Evolutionary conservation across 2,329 filamentous ascomycete species (phyloP), one percentile per base, ranked within the genome.

Genomic region (Pseudophaeomoniella oleicola): DNA sequence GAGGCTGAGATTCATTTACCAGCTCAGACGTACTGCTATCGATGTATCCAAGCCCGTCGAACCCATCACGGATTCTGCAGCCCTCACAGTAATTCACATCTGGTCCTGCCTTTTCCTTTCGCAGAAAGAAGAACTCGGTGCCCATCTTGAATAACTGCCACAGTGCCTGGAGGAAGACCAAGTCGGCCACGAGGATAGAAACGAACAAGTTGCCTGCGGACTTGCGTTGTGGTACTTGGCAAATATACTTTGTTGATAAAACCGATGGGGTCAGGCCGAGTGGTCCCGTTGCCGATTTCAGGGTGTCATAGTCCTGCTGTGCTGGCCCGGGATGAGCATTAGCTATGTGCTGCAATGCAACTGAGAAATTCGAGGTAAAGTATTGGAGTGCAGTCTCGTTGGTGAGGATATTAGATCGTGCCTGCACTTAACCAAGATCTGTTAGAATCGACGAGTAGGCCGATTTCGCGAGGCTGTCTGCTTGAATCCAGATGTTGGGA

Each of bases 371-470:
- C 4, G 27, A 19, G 12, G 41, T 43, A 29, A 32, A 43, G 12
- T 39, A 29, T 17, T 42, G 36, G 16, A 43, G 33, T 12, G 18
- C 10, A 18, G 16, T 42, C 19, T 29, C 22, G 32, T 43, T 36
- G 29, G 19, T 31, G 9, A 43, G 29, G 27, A 43, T 36, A 33
- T 42, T 43, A 10, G 40, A 38, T 13, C 9, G 12, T 3, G 32
- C 15, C 17, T 16, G 19, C 14, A 32, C 36, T 19, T 42, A 33
- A n/a, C 42, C 42, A 13, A 44, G 38, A 34, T 44, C 42, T 17
- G 41, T 32, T 12, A 44, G 16, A 30, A 44, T 32, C 5, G 40
- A 37, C 12, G 38, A 44, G 15, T 43, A 43, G 12, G 41, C 36
- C 15, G 37, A 38, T 35, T 44, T 43, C 16, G 31, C 37, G 5